Base-by-base conservation (phyloP, 192 early-diverging fungal species). In the Backusella tuberculispora region DNA sequence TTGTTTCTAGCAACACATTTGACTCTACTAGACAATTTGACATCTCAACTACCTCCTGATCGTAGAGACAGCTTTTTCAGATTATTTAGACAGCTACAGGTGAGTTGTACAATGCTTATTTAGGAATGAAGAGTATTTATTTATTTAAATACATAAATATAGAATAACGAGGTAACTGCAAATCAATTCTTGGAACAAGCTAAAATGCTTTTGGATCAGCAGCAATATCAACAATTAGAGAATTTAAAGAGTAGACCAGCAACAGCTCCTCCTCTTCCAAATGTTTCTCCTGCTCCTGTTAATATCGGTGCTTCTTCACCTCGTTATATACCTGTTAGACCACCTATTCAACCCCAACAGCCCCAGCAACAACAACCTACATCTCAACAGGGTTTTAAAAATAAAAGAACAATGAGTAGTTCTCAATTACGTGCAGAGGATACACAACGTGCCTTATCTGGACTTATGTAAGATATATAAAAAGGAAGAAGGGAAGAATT, bases 191-290 rank as follows among this genome's bases (percentile, higher is more conserved):
- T 85, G 73, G 71, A 67, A 0, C 73, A 77, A 47, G 82, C 84
- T 44, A 65, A 74, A 47, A 66, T 38, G 15, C 64, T 85, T 17
- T 73, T 85, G 50, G 80, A 74, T 40, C 80, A 76, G 38, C 80
- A 80, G 44, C 84, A 85, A 53, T 85, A 82, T 48, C 78, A 83
- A 41, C 81, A 82, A 66, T 53, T 85, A 44, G 78, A 85, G 72
- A 65, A 77, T 40, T 74, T 85, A 40, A 83, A 83, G 69, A 81
- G 75, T 44, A 75, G 76, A 73, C 77, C 80, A 7, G 64, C 29
- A 42, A 21, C 75, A 68, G 10, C 34, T 34, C 14, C 15, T 24
- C 13, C 29, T 13, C 6, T 15, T 1, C 24, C 24, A 64, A 26
- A 38, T 15, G 26, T 19, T 19, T 53, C 47, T 34, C 29, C 29